phyloP scores from a whole-genome alignment of 164 flowering plant species.

The Stephania japonica region DNA sequence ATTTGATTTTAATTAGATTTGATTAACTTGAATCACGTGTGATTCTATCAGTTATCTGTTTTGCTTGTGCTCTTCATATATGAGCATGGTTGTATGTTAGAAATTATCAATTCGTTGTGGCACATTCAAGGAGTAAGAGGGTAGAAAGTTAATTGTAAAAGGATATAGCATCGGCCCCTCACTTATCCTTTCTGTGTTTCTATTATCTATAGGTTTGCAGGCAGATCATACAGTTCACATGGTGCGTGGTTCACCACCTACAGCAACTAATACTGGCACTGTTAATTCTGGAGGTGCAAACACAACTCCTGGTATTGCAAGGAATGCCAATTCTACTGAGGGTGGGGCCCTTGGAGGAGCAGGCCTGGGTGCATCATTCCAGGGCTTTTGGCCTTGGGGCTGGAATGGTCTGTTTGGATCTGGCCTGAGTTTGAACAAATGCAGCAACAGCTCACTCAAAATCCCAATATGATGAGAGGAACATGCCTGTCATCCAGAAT shows the following conservation, averaged over 20 bases:
- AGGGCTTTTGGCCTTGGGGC: conserved; percentile 62
- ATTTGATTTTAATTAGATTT: too few relatives aligned
- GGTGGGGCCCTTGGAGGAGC: conserved; percentile 46
- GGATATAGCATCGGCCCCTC: not conserved
- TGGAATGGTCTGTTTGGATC: conserved; percentile 65
- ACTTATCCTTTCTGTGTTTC: not conserved
- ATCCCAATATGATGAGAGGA: conserved; percentile 95
- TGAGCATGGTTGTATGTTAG: not conserved
- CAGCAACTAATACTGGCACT: conserved; percentile 36
- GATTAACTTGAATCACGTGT: too few relatives aligned
- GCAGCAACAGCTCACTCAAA: conserved; percentile 79
- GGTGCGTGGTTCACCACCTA: conserved; percentile 62
- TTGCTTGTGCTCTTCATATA: not conserved
- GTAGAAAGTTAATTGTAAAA: not conserved
- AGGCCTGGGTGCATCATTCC: conserved; percentile 54
- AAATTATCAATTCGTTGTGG: not conserved
- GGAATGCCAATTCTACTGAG: conserved; percentile 32
- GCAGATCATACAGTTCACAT: conserved; percentile 81
- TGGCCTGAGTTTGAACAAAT: conserved; percentile 85
- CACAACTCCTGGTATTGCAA: conserved; percentile 22
- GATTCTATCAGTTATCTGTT: too few relatives aligned
- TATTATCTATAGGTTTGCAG: conserved; percentile 48
- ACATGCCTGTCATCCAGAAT: conserved; percentile 82
- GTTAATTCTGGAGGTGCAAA: conserved; percentile 34
- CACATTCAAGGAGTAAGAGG: not conserved